These are phyloP conservation scores for Scedosporium minutisporum DNA, from an alignment of 2,329 filamentous ascomycete genomes.

Conservation along the genomic window DNA sequence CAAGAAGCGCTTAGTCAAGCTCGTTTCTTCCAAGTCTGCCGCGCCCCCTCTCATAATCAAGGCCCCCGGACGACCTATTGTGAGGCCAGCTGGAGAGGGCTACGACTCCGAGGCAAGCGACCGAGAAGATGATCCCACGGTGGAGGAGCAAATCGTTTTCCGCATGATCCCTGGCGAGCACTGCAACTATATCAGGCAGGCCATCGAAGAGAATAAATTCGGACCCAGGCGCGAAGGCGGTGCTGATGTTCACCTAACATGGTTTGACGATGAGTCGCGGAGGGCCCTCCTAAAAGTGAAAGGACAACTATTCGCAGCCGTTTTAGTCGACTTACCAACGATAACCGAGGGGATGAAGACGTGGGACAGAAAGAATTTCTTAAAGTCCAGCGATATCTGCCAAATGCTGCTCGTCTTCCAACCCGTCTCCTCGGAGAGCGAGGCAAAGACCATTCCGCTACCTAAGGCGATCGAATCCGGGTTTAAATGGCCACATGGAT, in stretches of 20 bases:
- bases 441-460: constrained; percentile 56
- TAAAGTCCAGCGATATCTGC: constrained; percentile 80
- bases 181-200: constrained; percentile 69
- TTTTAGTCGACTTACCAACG: constrained; percentile 74
- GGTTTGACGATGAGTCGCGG: constrained; percentile 64
- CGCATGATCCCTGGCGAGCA: constrained; percentile 82
- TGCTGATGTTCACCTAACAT: constrained; percentile 71
- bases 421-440: constrained; percentile 53
- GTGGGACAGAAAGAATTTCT: constrained; percentile 80
- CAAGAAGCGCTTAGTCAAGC: constrained; percentile 12
- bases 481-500: constrained; percentile 72
- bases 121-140: constrained; percentile 73
- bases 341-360: constrained; percentile 89
- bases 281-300: constrained; percentile 64
- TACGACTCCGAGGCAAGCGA: constrained; percentile 97
- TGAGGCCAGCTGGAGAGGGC: constrained; percentile 69
- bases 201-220: constrained; percentile 68
- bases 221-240: constrained; percentile 57
- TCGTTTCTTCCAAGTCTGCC: constrained; percentile 3
- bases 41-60: constrained; percentile 39
- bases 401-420: constrained; percentile 81
- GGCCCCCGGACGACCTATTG: constrained; percentile 57
- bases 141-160: constrained; percentile 82
- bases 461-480: constrained; percentile 60
- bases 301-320: constrained; percentile 63